A percentile compares a stretch with the other conserved stretches of the same genome.
These are phyloP conservation scores for Podospora conica DNA, from an alignment of 495 filamentous ascomycete genomes.

Conservation along the genomic window DNA sequence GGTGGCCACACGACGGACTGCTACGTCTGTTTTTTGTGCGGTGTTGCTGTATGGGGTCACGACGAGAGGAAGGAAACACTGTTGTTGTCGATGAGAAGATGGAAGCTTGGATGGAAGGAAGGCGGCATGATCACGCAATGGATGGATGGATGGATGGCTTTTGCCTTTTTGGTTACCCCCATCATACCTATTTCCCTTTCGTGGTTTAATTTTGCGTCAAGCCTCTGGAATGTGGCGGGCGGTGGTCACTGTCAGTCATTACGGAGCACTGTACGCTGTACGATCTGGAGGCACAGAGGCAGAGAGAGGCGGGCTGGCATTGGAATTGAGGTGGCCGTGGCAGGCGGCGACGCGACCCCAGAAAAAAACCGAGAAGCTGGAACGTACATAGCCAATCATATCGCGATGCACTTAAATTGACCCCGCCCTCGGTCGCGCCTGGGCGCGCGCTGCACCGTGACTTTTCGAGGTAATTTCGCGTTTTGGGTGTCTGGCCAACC, in stretches of 20 bases:
- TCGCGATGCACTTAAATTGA: conserved; percentile 6
- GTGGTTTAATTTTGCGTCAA: background rate
- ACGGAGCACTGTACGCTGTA: too few relatives aligned
- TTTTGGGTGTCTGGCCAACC: conserved; percentile 10
- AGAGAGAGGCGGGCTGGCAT: background rate
- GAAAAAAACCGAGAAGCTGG: background rate
- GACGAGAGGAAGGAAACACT: too few relatives aligned
- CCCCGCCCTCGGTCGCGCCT: background rate
- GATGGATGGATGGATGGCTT: background rate
- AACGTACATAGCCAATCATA: conserved; percentile 1
- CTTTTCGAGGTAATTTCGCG: conserved; percentile 21
- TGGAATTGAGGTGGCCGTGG: conserved; percentile 1
- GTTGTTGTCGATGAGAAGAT: background rate
- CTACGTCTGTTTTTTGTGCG: background rate
- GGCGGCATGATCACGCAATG: background rate
- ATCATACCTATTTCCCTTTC: background rate
- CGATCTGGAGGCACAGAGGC: background rate
- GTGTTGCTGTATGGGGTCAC: background rate
- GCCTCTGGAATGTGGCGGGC: background rate
- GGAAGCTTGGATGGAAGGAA: background rate
- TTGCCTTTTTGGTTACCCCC: background rate
- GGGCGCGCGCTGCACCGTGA: conserved; percentile 13
- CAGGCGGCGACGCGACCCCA: background rate
- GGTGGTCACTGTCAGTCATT: too few relatives aligned
- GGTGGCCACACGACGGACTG: background rate